Evolutionary conservation across 2,329 filamentous ascomycete genomes (phyloP), one percentile per base, ranked within the genome.

Genomic region (Emmonsiellopsis sp.): DNA sequence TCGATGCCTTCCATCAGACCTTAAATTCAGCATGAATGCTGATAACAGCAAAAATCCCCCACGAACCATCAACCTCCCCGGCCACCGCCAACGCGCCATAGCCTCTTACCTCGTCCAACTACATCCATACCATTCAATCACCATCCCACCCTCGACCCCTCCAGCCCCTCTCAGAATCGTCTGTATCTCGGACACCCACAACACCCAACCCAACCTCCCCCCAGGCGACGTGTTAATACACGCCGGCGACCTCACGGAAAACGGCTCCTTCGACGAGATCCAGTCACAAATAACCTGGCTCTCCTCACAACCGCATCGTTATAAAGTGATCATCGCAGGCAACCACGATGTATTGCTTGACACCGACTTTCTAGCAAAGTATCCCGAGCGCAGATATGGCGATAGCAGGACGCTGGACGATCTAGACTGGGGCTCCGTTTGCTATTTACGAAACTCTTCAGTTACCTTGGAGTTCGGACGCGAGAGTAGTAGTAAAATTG

Each of bases 311-410:
- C 63, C 71, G 0, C 74, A 76, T 53, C 44, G 53, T 5, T 58
- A 72, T 61, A 78, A 78, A 58, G 63, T 77, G 42, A 65, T 76
- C 4, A 62, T 78, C 5, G 74, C 69, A 13, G 76, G 75, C 3
- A 78, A 77, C 51, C 75, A 77, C 54, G 74, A 77, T 50, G 51
- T 71, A 5, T 42, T 61, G 3, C 55, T 66, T 7, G 60, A 64
- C 40, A 34, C 53, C 17, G 27, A 53, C 3, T 59, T 58, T 52
- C 43, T 56, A 7, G 45, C 53, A 11, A 39, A 51, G 27, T 46
- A 57, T 42, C 57, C 56, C 10, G 52, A 54, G 34, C 51, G 52
- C n/a, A 53, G 52, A n/a, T 51, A 50, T 42, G 53, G 44, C 14
- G 53, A 56, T 45, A 48, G 42, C 27, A 51, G 53, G 27, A 55